Conservation (phyloP, 2,329 filamentous ascomycete genomes). For the Fusarium duplospermum region DNA sequence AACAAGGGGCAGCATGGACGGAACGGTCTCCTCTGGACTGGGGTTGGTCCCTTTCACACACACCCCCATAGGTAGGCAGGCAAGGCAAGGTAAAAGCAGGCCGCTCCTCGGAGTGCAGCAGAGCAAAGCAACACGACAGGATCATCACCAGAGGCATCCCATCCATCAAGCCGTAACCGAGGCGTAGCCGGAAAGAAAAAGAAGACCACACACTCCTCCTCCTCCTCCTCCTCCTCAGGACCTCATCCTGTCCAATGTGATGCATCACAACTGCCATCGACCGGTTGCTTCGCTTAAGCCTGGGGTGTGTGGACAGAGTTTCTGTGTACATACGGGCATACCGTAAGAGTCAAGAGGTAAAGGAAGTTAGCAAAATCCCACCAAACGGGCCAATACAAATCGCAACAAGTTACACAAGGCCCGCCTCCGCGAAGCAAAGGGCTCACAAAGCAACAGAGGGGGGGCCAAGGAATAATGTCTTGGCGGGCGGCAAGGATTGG, state of each 20-base stretch:
- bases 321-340: not conserved
- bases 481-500: slow-evolving; percentile 33
- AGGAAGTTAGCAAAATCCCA: not conserved
- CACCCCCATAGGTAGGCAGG: not conserved
- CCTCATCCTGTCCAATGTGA: slow-evolving; percentile 29
- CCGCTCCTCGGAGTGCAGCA: not conserved
- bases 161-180: slow-evolving; percentile 15
- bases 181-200: slow-evolving; percentile 19
- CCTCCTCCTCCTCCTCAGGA: not conserved
- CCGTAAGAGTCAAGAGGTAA: not conserved
- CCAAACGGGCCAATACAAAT: slow-evolving; percentile 28
- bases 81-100: not conserved
- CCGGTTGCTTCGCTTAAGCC: slow-evolving; percentile 24
- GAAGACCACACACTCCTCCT: not conserved
- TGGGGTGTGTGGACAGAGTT: not conserved
- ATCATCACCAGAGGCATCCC: not conserved
- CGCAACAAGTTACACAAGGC: slow-evolving; percentile 23
- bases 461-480: slow-evolving; percentile 23
- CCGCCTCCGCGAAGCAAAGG: slow-evolving; percentile 4
- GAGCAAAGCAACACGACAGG: slow-evolving; percentile 2
- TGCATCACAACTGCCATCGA: slow-evolving; percentile 33
- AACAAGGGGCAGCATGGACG: slow-evolving; percentile 20
- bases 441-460: not conserved
- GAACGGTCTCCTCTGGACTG: slow-evolving; percentile 14
- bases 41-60: not conserved